These are phyloP conservation scores for Tolypocladium guangdongense DNA, from an alignment of 2,329 filamentous ascomycete genomes.

Conservation along the genomic window DNA sequence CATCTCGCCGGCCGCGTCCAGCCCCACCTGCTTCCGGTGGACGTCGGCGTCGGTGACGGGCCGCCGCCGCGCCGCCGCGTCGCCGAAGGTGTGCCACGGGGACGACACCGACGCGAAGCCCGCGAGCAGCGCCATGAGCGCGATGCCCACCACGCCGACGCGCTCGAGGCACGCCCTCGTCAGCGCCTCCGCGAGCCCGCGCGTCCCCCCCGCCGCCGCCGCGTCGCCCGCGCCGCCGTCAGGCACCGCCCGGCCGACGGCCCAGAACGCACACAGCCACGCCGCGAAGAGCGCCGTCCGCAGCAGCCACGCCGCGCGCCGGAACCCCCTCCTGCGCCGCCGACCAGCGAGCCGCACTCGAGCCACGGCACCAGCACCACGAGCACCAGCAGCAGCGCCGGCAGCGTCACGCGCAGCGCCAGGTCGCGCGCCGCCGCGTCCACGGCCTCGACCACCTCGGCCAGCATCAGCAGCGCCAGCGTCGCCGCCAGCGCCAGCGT, in stretches of 20 bases:
- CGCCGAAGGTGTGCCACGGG: constrained; percentile 73
- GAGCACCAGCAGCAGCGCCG: constrained; percentile 59
- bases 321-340: constrained; percentile 51
- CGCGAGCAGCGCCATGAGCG: constrained; percentile 77
- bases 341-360: constrained; percentile 58
- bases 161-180: constrained; percentile 50
- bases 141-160: constrained; percentile 76
- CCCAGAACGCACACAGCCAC: constrained; percentile 73
- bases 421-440: constrained; percentile 54
- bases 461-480: constrained; percentile 69
- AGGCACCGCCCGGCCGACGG: constrained; percentile 54
- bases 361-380: constrained; percentile 68
- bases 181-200: constrained; percentile 24
- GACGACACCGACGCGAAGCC: constrained; percentile 84
- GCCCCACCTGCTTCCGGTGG: constrained; percentile 63
- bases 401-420: constrained; percentile 59
- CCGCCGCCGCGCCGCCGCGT: constrained; percentile 36
- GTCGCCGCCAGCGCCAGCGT: constrained; percentile 70
- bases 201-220: not conserved
- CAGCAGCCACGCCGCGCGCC: constrained; percentile 49
- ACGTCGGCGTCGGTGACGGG: constrained; percentile 65
- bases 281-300: constrained; percentile 49
- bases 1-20: constrained; percentile 73
- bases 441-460: constrained; percentile 71
- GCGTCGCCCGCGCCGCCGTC: constrained; percentile 10